Conservation (phyloP, 2,329 filamentous ascomycete species). For the Allantophomopsis cytisporea region DNA sequence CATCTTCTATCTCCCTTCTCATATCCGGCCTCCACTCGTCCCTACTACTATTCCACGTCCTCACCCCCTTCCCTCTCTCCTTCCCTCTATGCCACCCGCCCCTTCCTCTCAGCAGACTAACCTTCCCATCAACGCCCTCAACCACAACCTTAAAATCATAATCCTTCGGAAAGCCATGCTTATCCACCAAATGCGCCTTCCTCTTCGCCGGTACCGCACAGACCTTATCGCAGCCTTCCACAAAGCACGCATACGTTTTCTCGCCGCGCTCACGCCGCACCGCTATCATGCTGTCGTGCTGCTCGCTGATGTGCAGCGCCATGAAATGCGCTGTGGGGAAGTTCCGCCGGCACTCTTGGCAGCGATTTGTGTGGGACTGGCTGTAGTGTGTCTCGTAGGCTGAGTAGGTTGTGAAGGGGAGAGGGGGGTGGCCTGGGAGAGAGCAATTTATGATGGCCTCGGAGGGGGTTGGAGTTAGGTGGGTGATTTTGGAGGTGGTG, state of each 20-base stretch:
- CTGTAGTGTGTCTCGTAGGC: constrained; percentile 83
- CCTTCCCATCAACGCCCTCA: constrained; percentile 64
- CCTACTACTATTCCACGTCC: constrained; percentile 10
- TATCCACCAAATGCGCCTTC: constrained; percentile 80
- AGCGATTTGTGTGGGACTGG: constrained; percentile 71
- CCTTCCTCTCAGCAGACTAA: constrained; percentile 23
- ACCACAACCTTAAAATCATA: constrained; percentile 84
- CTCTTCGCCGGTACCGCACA: constrained; percentile 77
- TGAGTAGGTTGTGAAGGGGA: constrained; percentile 60
- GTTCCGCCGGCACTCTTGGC: constrained; percentile 72
- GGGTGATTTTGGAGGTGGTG: constrained; percentile 36
- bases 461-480: constrained; percentile 44
- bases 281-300: constrained; percentile 69
- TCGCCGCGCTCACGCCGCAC: constrained; percentile 67
- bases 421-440: constrained; percentile 64
- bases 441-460: constrained; percentile 56
- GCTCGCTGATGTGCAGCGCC: constrained; percentile 76
- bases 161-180: constrained; percentile 79
- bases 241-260: constrained; percentile 85
- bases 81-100: constrained; percentile 9
- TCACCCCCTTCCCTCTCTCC: constrained; percentile 2
- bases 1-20: too few species aligned
- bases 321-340: constrained; percentile 77
- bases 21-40: constrained; percentile 5
- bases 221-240: constrained; percentile 75